Evolutionary conservation across 768 basidiomycete genomes (phyloP).

Genomic region (Auriscalpium vulgare): DNA sequence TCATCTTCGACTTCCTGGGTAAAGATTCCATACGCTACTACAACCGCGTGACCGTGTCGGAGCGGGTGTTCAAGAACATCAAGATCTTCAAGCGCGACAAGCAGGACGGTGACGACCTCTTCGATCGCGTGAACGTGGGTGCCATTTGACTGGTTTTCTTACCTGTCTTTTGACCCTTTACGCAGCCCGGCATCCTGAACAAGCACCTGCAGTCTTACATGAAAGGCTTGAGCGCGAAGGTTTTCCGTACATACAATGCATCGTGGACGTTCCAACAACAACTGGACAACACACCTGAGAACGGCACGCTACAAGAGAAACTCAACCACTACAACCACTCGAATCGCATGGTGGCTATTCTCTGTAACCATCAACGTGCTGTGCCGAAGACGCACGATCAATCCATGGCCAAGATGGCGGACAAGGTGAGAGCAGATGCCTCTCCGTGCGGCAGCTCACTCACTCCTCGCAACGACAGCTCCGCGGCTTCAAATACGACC

Average conservation of each 20-base stretch:
- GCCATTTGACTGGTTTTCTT: background rate
- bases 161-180: background rate
- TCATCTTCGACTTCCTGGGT: slow-evolving; percentile 95
- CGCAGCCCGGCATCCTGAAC: slow-evolving; percentile 76
- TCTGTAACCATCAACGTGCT: slow-evolving; percentile 98
- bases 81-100: slow-evolving; percentile 95
- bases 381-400: slow-evolving; percentile 90
- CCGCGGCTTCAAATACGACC: slow-evolving; percentile 87
- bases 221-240: slow-evolving; percentile 97
- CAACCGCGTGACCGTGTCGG: slow-evolving; percentile 82
- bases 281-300: slow-evolving; percentile 63
- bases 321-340: slow-evolving; percentile 95
- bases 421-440: slow-evolving; percentile 55
- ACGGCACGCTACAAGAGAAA: slow-evolving; percentile 87
- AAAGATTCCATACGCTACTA: slow-evolving; percentile 99
- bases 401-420: slow-evolving; percentile 89
- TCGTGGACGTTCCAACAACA: slow-evolving; percentile 93
- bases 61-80: slow-evolving; percentile 96
- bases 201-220: slow-evolving; percentile 90
- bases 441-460: no score
- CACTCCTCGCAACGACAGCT: slow-evolving; percentile 39
- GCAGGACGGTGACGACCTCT: slow-evolving; percentile 77
- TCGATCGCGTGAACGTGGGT: slow-evolving; percentile 90
- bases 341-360: slow-evolving; percentile 92
- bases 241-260: slow-evolving; percentile 99